phyloP scores from a whole-genome alignment of 192 early-diverging fungal species.

The Phycomyces nitens region DNA sequence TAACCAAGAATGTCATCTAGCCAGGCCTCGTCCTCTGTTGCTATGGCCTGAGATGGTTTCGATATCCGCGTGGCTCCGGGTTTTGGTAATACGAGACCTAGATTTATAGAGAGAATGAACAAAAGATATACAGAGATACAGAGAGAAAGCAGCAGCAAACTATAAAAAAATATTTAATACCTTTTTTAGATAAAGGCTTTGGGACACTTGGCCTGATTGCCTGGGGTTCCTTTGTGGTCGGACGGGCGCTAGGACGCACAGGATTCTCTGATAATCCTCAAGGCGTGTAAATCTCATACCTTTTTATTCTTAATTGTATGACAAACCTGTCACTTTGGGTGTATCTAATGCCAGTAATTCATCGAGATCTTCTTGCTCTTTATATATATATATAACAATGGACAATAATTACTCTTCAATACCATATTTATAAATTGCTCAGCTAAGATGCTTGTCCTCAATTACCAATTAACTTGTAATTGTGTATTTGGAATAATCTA shows the following conservation, averaged over 20 bases:
- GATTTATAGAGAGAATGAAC: too few species aligned
- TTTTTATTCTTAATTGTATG: too few species aligned
- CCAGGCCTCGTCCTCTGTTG: constrained; percentile 24
- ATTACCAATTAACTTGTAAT: too few species aligned
- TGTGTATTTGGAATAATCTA: too few species aligned
- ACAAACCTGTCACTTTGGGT: neutral
- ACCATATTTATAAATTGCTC: neutral
- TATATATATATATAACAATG: neutral
- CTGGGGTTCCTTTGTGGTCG: neutral
- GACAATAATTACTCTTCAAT: neutral
- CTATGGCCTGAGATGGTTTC: constrained; percentile 1
- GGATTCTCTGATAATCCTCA: too few species aligned
- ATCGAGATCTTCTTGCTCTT: constrained; percentile 6
- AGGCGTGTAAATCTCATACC: too few species aligned
- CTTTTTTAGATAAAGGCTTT: neutral
- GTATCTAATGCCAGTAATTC: constrained; percentile 17
- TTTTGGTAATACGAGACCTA: constrained; percentile 5
- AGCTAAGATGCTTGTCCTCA: too few species aligned
- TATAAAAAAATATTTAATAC: constrained; percentile 3
- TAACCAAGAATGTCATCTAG: constrained; percentile 32
- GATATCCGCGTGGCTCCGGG: neutral
- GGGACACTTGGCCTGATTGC: neutral
- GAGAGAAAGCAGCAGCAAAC: too few species aligned
- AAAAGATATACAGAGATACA: neutral
- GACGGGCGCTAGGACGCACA: neutral